phyloP scores from a whole-genome alignment of 257 asterid genomes.

The Solanum habrochaites region DNA sequence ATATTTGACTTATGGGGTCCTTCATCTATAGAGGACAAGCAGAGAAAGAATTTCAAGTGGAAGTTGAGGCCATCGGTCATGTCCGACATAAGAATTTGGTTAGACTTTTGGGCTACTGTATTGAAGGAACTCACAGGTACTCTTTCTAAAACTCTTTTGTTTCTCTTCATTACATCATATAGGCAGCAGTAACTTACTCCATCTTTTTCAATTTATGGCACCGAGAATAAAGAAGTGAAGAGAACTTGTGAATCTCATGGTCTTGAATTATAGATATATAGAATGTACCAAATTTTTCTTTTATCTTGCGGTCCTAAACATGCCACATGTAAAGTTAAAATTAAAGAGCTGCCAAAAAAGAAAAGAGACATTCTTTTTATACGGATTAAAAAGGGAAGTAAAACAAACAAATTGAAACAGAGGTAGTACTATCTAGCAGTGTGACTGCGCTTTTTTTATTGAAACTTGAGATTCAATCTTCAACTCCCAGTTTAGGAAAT shows the following conservation, averaged over 20 bases:
- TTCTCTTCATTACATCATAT: neutral
- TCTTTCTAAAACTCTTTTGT: neutral
- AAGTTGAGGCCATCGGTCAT: slow-evolving; percentile 90
- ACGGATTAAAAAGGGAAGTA: neutral
- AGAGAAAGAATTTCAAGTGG: slow-evolving; percentile 82
- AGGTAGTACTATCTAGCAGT: neutral
- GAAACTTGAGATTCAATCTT: neutral
- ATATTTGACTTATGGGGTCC: neutral
- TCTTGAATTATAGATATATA: neutral
- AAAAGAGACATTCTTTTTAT: neutral
- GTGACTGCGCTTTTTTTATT: neutral
- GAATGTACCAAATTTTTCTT: neutral
- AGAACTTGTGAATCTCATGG: neutral
- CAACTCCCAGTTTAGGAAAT: neutral
- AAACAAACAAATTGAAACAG: neutral
- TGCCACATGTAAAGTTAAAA: neutral
- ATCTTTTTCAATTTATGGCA: neutral
- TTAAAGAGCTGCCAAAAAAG: neutral
- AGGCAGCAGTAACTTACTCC: neutral
- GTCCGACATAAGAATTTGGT: slow-evolving; percentile 85
- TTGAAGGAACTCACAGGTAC: slow-evolving; percentile 85
- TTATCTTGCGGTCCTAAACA: neutral
- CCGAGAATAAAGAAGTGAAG: neutral
- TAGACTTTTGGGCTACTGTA: slow-evolving; percentile 76
- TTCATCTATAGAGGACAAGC: slow-evolving; percentile 65